These are phyloP conservation scores for Penicillium verrucosum DNA, from an alignment of 2,329 filamentous ascomycete genomes.

Conservation along the genomic window DNA sequence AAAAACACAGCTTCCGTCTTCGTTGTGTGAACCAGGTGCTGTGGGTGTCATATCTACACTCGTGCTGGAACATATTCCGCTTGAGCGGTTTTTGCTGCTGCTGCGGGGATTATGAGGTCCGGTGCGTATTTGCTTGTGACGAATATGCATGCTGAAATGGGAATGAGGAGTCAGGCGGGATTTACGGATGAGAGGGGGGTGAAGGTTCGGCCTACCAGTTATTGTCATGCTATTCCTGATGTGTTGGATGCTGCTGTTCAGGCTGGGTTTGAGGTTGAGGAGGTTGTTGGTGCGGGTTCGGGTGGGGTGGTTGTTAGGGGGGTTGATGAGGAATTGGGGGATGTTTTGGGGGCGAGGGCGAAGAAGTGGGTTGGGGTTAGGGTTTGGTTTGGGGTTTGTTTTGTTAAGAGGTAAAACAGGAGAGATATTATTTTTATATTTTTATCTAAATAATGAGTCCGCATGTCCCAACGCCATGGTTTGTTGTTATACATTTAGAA, in stretches of 20 bases:
- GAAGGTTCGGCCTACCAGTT: slow-evolving; percentile 61
- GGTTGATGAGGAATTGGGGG: slow-evolving; percentile 55
- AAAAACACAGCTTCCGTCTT: slow-evolving; percentile 7
- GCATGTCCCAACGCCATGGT: not conserved
- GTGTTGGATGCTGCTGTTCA: slow-evolving; percentile 50
- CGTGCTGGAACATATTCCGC: slow-evolving; percentile 62
- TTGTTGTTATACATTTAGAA: slow-evolving; percentile 37
- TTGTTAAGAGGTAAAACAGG: slow-evolving; percentile 29
- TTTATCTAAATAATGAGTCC: slow-evolving; percentile 2
- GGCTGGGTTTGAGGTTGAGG: slow-evolving; percentile 47
- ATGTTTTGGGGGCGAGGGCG: slow-evolving; percentile 58
- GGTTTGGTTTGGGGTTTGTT: slow-evolving; percentile 54
- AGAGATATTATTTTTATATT: not conserved
- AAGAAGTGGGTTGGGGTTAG: slow-evolving; percentile 60
- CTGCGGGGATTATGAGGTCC: slow-evolving; percentile 42
- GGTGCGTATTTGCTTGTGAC: slow-evolving; percentile 58
- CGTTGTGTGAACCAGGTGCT: slow-evolving; percentile 26
- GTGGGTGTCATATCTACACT: slow-evolving; percentile 58
- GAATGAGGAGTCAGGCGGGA: slow-evolving; percentile 56
- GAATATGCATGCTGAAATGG: slow-evolving; percentile 68
- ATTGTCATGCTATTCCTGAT: slow-evolving; percentile 53
- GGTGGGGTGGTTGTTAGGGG: slow-evolving; percentile 42
- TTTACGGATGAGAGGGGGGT: slow-evolving; percentile 56
- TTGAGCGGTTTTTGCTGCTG: slow-evolving; percentile 56
- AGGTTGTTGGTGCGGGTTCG: slow-evolving; percentile 14